phyloP scores from a whole-genome alignment of 2,329 filamentous ascomycete species.

The Coniochaeta ligniaria region DNA sequence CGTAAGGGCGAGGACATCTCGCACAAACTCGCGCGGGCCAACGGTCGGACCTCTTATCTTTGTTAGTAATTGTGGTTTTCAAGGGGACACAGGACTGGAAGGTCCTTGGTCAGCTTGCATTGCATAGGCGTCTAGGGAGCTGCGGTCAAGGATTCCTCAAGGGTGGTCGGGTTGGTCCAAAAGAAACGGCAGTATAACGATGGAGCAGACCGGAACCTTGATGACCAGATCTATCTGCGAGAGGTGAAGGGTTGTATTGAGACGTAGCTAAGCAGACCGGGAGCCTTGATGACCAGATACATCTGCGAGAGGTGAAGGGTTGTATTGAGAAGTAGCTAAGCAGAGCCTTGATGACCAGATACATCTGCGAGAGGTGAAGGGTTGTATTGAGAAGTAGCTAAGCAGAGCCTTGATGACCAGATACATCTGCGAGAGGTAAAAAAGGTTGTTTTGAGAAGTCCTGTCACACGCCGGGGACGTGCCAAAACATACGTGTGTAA shows the following conservation, averaged over 20 bases:
- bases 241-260: background rate
- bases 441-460: background rate
- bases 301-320: background rate
- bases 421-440: background rate
- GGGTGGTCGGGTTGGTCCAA: background rate
- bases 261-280: background rate
- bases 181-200: background rate
- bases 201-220: background rate
- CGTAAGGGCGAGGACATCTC: background rate
- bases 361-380: background rate
- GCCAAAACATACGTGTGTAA: background rate
- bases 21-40: constrained; percentile 37
- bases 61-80: constrained; percentile 10
- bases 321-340: background rate
- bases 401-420: background rate
- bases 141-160: background rate
- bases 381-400: background rate
- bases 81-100: constrained; percentile 7
- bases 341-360: background rate
- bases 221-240: background rate
- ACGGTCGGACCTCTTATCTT: background rate
- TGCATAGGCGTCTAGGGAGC: constrained; percentile 3
- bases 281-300: constrained; percentile 1
- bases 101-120: constrained; percentile 4
- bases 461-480: background rate